phyloP scores from a whole-genome alignment of 148 eudicot species.

The Euryodendron excelsum region DNA sequence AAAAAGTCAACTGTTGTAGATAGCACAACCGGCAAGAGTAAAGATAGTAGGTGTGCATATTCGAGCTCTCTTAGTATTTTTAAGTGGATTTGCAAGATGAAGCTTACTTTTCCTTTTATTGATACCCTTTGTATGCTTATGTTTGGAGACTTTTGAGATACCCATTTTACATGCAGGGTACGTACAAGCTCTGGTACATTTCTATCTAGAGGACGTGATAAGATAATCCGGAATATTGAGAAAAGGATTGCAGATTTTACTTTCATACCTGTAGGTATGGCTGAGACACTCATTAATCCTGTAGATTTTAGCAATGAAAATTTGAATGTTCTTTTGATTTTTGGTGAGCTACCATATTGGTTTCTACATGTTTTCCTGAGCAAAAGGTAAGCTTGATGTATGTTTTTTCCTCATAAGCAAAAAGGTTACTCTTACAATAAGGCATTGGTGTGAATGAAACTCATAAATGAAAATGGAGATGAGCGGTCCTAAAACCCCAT shows the following conservation, averaged over 20 bases:
- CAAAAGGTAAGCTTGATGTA: not conserved
- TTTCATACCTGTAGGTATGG: slow-evolving; percentile 84
- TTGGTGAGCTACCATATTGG: not conserved
- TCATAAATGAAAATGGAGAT: not conserved
- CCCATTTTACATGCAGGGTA: slow-evolving; percentile 51
- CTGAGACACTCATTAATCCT: not conserved
- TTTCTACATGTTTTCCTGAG: not conserved
- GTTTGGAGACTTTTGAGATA: not conserved
- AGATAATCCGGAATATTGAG: slow-evolving; percentile 60
- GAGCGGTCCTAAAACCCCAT: not conserved
- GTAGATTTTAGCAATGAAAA: not conserved
- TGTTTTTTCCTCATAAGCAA: too few species aligned
- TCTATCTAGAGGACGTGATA: slow-evolving; percentile 77
- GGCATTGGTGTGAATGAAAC: not conserved
- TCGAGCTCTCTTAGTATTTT: slow-evolving; percentile 12
- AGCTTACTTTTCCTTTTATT: not conserved
- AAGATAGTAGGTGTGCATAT: slow-evolving; percentile 70
- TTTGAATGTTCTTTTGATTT: not conserved
- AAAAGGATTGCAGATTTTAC: slow-evolving; percentile 91
- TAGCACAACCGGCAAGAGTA: slow-evolving; percentile 75
- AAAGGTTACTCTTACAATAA: too few species aligned
- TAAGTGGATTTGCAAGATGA: slow-evolving; percentile 1
- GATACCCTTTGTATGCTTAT: not conserved
- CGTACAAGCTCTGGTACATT: slow-evolving; percentile 96
- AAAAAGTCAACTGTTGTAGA: slow-evolving; percentile 88